A percentile compares a stretch with the other conserved stretches of the same genome.
phyloP scores from a whole-genome alignment of 306 rosid genomes.

The Oemleria cerasiformis region DNA sequence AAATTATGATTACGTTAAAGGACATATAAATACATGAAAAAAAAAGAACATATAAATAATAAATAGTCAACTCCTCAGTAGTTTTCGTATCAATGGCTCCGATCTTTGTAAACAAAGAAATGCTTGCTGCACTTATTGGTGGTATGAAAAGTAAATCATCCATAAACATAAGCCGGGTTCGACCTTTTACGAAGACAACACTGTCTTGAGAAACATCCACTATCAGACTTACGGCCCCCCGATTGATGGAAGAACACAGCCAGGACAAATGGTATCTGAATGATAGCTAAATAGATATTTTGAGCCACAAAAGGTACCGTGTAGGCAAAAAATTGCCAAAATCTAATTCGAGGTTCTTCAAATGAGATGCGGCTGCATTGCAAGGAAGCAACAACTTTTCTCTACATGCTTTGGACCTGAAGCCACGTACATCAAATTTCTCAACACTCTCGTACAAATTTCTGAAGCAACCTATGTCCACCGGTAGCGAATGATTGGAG shows the following conservation, averaged over 20 bases:
- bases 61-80: too few relatives aligned
- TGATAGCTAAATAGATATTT: neutral
- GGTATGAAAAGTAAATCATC: constrained; percentile 18
- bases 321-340: neutral
- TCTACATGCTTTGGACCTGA: neutral
- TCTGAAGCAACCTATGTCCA: constrained; percentile 7
- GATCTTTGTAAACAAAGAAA: constrained; percentile 3
- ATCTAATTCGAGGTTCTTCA: neutral
- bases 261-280: neutral
- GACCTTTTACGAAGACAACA: constrained; percentile 5
- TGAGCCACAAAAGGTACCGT: too few relatives aligned
- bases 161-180: neutral
- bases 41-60: too few relatives aligned
- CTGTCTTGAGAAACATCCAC: neutral
- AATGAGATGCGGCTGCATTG: neutral
- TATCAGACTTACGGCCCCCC: too few relatives aligned
- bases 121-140: neutral
- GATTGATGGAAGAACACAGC: accelerated
- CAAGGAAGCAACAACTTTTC: neutral
- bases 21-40: too few relatives aligned
- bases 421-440: neutral
- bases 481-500: neutral
- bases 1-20: too few relatives aligned
- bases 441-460: constrained; percentile 8
- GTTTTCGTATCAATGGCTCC: too few relatives aligned